Conservation (phyloP, 2,329 filamentous ascomycete species). For the Coniella vitis region DNA sequence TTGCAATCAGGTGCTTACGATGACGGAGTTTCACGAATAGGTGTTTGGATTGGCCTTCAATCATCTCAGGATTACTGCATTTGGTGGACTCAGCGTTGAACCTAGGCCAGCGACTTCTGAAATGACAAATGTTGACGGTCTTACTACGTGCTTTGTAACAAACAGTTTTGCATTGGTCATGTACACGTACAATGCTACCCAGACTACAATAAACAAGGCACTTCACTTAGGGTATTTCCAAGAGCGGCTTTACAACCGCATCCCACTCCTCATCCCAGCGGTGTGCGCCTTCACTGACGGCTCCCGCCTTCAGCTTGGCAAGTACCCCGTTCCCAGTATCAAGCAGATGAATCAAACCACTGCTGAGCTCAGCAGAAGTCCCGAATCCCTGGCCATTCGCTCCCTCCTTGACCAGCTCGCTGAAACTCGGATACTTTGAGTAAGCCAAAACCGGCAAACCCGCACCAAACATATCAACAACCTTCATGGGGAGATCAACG, state of each 20-base stretch:
- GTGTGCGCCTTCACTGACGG: conserved; percentile 63
- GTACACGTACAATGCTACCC: too few species aligned
- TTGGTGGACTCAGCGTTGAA: too few species aligned
- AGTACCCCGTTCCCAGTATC: conserved; percentile 47
- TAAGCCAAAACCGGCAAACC: conserved; percentile 88
- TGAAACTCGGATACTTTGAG: conserved; percentile 77
- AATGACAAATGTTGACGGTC: too few species aligned
- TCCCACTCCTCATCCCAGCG: conserved; percentile 96
- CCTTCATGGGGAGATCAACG: conserved; percentile 97
- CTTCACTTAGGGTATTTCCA: conserved; percentile 39
- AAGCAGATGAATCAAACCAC: conserved; percentile 60
- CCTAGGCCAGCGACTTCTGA: too few species aligned
- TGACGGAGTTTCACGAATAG: too few species aligned
- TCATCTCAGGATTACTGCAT: too few species aligned
- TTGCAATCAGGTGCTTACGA: too few species aligned
- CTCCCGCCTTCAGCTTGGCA: conserved; percentile 57
- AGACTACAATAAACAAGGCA: too few species aligned
- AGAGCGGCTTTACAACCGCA: conserved; percentile 65
- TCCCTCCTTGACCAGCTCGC: conserved; percentile 82
- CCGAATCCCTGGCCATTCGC: conserved; percentile 82
- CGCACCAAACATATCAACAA: conserved; percentile 97
- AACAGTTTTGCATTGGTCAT: too few species aligned
- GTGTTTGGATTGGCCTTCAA: too few species aligned
- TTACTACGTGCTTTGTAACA: too few species aligned
- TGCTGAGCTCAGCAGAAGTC: conserved; percentile 58